Conservation (phyloP, 371 early-diverging fungal genomes). For the Mortierella sp. region DNA sequence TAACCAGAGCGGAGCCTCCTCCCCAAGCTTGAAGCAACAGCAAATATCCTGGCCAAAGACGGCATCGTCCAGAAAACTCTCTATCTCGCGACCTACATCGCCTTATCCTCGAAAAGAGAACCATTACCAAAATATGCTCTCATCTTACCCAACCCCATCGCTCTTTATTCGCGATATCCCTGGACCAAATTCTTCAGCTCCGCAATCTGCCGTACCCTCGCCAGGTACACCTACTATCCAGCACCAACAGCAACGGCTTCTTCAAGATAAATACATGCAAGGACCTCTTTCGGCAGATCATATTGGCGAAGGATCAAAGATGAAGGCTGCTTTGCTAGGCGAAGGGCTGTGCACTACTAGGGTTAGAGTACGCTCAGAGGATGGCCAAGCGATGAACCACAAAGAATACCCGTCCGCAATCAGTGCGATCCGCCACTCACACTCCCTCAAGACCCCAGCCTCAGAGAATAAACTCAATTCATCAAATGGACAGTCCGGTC, state of each 20-base stretch:
- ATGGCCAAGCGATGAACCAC: conserved; percentile 21
- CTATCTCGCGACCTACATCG: conserved; percentile 34
- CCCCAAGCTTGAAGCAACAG: conserved; percentile 36
- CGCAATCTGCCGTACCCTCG: conserved; percentile 15
- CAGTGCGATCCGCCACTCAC: conserved; percentile 9
- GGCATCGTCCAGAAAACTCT: conserved; percentile 38
- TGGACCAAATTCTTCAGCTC: conserved; percentile 18
- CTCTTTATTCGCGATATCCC: conserved; percentile 53
- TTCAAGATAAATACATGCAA: conserved; percentile 25
- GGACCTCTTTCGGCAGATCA: conserved; percentile 51
- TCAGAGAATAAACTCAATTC: not conserved
- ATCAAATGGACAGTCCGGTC: conserved; percentile 3
- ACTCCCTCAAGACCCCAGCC: not conserved
- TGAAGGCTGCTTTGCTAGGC: conserved; percentile 26
- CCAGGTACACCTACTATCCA: conserved; percentile 21
- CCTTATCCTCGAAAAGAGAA: conserved; percentile 52
- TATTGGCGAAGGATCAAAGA: conserved; percentile 26
- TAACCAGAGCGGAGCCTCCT: conserved; percentile 8
- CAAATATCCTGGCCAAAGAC: conserved; percentile 53
- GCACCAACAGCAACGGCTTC: conserved; percentile 27
- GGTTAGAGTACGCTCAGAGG: conserved; percentile 39
- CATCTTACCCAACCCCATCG: conserved; percentile 39
- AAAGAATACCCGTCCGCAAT: conserved; percentile 11
- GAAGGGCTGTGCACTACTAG: conserved; percentile 17
- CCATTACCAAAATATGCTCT: conserved; percentile 41